These are phyloP conservation scores for Odontarrhena argentea DNA, from an alignment of 345 rosid species.

Conservation along the genomic window DNA sequence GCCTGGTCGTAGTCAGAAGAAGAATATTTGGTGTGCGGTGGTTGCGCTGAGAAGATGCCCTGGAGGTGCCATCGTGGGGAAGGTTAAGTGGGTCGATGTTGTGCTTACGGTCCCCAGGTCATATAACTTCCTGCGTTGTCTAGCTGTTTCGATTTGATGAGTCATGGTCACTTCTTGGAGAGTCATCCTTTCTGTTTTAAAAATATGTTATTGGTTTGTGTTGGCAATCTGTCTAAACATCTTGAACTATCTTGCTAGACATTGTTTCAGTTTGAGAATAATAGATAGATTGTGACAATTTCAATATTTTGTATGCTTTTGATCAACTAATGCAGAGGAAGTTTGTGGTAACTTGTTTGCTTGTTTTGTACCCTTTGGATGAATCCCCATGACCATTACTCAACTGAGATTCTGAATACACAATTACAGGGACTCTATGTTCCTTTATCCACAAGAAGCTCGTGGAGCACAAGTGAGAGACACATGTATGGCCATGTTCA, in stretches of 20 bases:
- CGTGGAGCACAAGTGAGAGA: no score
- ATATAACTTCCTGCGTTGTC: constrained; percentile 6
- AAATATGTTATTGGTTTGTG: constrained; percentile 10
- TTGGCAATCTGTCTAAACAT: not conserved
- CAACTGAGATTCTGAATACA: no score
- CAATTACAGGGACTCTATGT: no score
- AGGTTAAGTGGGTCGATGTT: constrained; percentile 12
- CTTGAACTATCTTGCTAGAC: not conserved
- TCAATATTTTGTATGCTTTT: no score
- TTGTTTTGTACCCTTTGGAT: no score
- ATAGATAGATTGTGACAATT: not conserved
- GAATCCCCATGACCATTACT: no score
- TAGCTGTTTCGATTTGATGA: constrained; percentile 20
- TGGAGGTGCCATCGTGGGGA: not conserved
- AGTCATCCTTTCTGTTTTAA: not conserved
- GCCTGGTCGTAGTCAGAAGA: constrained; percentile 16
- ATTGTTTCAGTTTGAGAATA: not conserved
- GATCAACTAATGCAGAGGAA: no score
- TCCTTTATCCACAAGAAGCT: no score
- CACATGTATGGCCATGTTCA: no score
- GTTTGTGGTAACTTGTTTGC: no score
- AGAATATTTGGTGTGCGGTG: constrained; percentile 24
- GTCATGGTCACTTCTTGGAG: no score
- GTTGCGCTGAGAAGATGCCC: not conserved
- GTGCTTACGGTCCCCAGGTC: constrained; percentile 22